Conservation (phyloP, 2,329 filamentous ascomycete species). For the Arachnopeziza araneosa region DNA sequence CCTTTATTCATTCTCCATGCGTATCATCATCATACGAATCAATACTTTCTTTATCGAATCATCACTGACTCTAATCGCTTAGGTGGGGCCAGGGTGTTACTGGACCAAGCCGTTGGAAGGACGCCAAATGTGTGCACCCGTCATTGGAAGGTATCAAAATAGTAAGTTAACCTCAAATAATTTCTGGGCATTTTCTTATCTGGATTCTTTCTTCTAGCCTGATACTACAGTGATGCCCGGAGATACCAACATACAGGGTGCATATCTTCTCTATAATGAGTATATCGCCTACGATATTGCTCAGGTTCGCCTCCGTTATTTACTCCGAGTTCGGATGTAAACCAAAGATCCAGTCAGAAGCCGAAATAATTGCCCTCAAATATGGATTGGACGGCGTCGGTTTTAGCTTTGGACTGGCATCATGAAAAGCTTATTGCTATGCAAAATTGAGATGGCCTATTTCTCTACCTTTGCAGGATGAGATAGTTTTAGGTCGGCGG, state of each 20-base stretch:
- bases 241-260: constrained; percentile 39
- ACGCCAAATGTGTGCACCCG: constrained; percentile 61
- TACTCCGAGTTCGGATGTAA: constrained; percentile 49
- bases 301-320: constrained; percentile 64
- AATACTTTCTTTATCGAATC: neutral
- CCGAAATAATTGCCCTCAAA: neutral
- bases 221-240: constrained; percentile 43
- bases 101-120: constrained; percentile 67
- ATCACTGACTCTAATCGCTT: constrained; percentile 36
- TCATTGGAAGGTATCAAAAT: constrained; percentile 64
- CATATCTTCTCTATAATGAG: constrained; percentile 62
- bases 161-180: constrained; percentile 37
- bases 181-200: neutral
- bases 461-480: neutral
- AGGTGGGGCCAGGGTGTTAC: constrained; percentile 66
- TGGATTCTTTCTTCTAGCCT: constrained; percentile 36
- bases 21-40: neutral
- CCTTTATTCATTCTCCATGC: too few species aligned
- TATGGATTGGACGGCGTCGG: neutral
- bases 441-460: neutral
- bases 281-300: constrained; percentile 67
- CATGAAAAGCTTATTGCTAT: neutral
- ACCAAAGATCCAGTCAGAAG: neutral
- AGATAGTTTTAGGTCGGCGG: neutral
- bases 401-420: neutral